Conservation (phyloP, 2,329 filamentous ascomycete species). For the Fusarium sacchari region DNA sequence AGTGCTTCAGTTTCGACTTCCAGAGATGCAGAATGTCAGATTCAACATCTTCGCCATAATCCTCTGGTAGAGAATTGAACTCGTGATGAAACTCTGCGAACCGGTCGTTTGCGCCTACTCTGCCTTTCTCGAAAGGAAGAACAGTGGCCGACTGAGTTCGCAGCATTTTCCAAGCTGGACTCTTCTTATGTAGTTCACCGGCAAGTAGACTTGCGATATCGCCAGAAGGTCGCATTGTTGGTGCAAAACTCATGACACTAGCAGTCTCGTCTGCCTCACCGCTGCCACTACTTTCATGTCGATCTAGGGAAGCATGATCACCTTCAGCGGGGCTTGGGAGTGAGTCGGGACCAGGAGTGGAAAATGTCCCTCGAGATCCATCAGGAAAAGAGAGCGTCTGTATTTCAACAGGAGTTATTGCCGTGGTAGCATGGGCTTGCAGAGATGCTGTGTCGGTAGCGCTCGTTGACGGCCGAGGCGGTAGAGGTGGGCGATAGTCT, state of each 20-base stretch:
- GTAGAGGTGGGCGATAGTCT: constrained; percentile 64
- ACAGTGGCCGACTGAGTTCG: constrained; percentile 69
- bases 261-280: constrained; percentile 70
- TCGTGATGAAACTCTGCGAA: constrained; percentile 78
- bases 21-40: constrained; percentile 75
- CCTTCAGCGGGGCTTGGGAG: constrained; percentile 53
- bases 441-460: constrained; percentile 53
- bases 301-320: constrained; percentile 53
- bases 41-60: constrained; percentile 51
- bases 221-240: constrained; percentile 69
- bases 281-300: constrained; percentile 44
- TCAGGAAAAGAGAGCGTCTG: constrained; percentile 80
- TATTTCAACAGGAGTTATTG: constrained; percentile 82
- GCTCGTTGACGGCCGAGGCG: constrained; percentile 59
- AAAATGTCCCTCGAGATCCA: constrained; percentile 72
- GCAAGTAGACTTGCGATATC: constrained; percentile 86
- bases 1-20: constrained; percentile 96
- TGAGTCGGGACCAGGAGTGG: constrained; percentile 51
- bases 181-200: constrained; percentile 73
- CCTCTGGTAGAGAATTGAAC: constrained; percentile 78
- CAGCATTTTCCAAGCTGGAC: constrained; percentile 74
- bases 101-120: constrained; percentile 57
- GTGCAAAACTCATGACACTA: constrained; percentile 74
- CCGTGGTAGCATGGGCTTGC: constrained; percentile 80
- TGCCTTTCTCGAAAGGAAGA: constrained; percentile 68